phyloP scores from a whole-genome alignment of 306 rosid genomes.

The Castanea crenata region DNA sequence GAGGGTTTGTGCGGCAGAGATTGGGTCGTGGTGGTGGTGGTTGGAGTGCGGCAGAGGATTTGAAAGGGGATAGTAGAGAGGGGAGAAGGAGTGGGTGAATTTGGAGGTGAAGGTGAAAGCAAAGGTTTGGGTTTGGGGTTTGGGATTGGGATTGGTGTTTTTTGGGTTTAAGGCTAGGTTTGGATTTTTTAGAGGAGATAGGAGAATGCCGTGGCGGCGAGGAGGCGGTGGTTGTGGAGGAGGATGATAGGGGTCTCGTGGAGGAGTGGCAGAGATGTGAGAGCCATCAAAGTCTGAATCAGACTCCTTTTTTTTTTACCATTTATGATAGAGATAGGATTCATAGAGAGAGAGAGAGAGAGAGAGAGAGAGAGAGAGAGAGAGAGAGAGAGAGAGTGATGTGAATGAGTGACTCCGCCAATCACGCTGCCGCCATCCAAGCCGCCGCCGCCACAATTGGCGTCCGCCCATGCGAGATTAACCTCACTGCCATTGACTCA shows the following conservation, averaged over 20 bases:
- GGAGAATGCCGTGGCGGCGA: conserved; percentile 12
- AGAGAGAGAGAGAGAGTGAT: too few species aligned
- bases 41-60: conserved; percentile 46
- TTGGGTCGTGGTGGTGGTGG: neutral
- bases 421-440: too few species aligned
- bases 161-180: conserved; percentile 33
- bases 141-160: conserved; percentile 23
- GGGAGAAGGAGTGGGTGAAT: conserved; percentile 20
- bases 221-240: conserved; percentile 6
- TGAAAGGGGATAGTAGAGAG: conserved; percentile 55
- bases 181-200: conserved; percentile 30
- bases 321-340: too few species aligned
- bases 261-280: conserved; percentile 87
- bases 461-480: too few species aligned
- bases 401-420: too few species aligned
- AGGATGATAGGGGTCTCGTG: conserved; percentile 46
- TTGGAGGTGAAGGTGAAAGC: neutral
- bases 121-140: conserved; percentile 2
- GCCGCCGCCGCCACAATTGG: too few species aligned
- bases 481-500: too few species aligned
- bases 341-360: too few species aligned
- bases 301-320: conserved; percentile 16
- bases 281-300: conserved; percentile 81
- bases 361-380: too few species aligned
- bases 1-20: conserved; percentile 45